These are phyloP conservation scores for Tolypocladium guangdongense DNA, from an alignment of 2,329 filamentous ascomycete genomes.

Conservation along the genomic window DNA sequence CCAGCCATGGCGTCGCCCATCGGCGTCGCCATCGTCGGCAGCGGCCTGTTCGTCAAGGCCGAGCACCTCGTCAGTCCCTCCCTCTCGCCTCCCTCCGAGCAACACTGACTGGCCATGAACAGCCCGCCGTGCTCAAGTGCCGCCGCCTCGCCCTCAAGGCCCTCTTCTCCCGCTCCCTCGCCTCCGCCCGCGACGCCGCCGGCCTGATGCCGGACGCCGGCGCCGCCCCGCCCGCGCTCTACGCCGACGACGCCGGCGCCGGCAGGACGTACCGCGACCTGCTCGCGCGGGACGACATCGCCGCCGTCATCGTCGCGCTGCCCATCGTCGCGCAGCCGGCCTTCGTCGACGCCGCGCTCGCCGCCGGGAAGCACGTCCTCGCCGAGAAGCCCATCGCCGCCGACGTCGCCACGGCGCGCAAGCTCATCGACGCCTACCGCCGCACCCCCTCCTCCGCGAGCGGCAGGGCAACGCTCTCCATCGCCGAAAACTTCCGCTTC, in stretches of 20 bases:
- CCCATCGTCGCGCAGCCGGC: conserved; percentile 51
- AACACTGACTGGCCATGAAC: neutral
- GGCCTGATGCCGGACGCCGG: conserved; percentile 21
- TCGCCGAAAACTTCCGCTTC: conserved; percentile 69
- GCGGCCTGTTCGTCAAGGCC: conserved; percentile 50
- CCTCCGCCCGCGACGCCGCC: conserved; percentile 39
- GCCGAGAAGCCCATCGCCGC: conserved; percentile 59
- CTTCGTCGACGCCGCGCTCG: conserved; percentile 45
- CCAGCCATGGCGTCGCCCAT: conserved; percentile 22
- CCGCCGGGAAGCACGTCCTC: conserved; percentile 59
- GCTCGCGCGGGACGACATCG: conserved; percentile 41
- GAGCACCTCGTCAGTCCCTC: conserved; percentile 39
- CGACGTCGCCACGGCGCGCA: conserved; percentile 35
- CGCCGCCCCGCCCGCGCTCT: conserved; percentile 31
- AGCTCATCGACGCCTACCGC: conserved; percentile 26
- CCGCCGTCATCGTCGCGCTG: conserved; percentile 46
- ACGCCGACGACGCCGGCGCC: conserved; percentile 41
- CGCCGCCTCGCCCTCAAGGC: conserved; percentile 45
- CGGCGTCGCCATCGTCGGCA: conserved; percentile 50
- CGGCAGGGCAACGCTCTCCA: conserved; percentile 31
- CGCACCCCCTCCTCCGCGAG: conserved; percentile 8
- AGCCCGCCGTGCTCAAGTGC: conserved; percentile 48
- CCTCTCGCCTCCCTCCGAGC: neutral
- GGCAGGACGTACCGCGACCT: conserved; percentile 39
- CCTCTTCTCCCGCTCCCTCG: conserved; percentile 52